Base-by-base conservation (phyloP, 2,329 filamentous ascomycete species). In the Fusarium globosum region DNA sequence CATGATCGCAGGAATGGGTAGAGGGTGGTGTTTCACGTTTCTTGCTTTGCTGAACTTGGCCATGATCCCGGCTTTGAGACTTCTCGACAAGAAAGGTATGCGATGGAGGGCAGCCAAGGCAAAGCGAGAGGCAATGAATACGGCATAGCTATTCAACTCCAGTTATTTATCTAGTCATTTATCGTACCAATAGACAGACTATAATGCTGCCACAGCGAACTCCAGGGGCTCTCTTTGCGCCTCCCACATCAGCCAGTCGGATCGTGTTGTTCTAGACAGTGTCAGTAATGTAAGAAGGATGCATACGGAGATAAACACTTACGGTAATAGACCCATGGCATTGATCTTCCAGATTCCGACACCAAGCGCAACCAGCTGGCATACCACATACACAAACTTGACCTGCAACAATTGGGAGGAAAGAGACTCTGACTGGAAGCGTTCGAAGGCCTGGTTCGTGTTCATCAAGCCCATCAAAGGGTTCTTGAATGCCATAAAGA, bases 241-340 rank as follows among this genome's bases (percentile, higher is more conserved):
- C 82, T 99, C 96, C 96, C 96, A 99, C 64, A 96, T 96, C 78
- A 99, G 86, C 96, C 96, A 99, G 83, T 99, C 96, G 75, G 95
- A 97, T 81, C 94, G 91, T 68, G 96, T 98, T 61, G 96, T 99
- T 78, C 94, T 96, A 74, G 68, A 41, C 20, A 6, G 41, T 23
- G 48, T 69, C 26, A 78, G 74, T 43, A 30, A 61, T n/a, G n/a
- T 30, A 23, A 23, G 26, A 26, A n/a, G 38, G 39, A 26, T 26
- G 26, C 26, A 9, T 28, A 18, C 11, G 18, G 13, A 7, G 9
- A 41, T 20, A 35, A 18, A 53, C n/a, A 90, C 93, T 81, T 87
- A 96, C 91, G 96, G 96, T 82, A 99, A 86, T 76, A 99, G 84
- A 1, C 96, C 96, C 96, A 99, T 99, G 42, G 89, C 91, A 83